Evolutionary conservation across 179 eudicot genomes (phyloP), one percentile per base, ranked within the genome.

Genomic region (Amaranthus tricolor): DNA sequence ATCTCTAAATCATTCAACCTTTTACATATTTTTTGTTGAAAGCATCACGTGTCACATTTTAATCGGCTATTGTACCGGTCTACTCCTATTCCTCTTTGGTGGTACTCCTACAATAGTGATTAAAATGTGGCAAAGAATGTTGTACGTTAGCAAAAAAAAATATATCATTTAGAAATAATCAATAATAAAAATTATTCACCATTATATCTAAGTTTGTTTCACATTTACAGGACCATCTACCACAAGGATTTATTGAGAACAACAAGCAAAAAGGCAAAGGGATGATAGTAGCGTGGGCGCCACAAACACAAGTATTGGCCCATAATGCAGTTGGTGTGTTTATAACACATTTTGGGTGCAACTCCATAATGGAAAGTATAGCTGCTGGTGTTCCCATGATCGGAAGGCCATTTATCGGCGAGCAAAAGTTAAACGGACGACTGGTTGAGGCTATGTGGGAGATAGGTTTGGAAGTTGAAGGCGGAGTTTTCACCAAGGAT

Each of bases 271-370:
- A 57, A 14, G 89, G 90, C 15, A 74, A 57, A 14, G 89, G 90
- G n/a, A 86, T 80, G 72, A 44, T 88, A 6, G 86, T 84, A 1
- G 24, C 88, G 0, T 90, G 95, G 95, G 92, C 86, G 10, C 92
- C 95, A 15, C 95, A 90, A 62, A 21, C 63, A 17, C 80, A 76
- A 11, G 84, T 88, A 0, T 61, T 90, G 20, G 80, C 54, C 11
- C 88, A 85, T 74, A 45, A 62, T 3, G 76, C 85, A 2, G 81
- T 83, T 17, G 85, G 88, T 6, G 91, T 82, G 12, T 87, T 87
- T 69, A 54, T 86, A 19, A 87, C 91, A 10, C 96, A 91, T 63
- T 77, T 85, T 45, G 96, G 96, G 6, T 85, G 90, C 90, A 89
- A 88, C 63, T 91, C 96, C 2, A 71, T 87, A 1, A 66, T 78